phyloP scores from a whole-genome alignment of 352 stramenopile species.

The Phytophthora tentaculata region DNA sequence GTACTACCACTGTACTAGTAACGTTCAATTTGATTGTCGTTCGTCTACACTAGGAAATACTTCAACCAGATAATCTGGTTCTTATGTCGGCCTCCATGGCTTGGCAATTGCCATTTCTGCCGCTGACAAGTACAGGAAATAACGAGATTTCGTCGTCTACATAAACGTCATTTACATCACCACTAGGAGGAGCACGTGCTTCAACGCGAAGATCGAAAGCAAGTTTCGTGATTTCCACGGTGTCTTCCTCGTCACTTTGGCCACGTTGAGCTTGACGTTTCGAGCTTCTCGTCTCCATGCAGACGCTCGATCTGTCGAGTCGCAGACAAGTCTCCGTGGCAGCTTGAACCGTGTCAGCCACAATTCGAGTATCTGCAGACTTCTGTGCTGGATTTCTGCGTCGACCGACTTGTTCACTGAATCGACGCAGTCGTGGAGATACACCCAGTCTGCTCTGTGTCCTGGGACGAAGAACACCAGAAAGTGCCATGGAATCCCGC shows the following conservation, averaged over 20 bases:
- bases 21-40: not conserved
- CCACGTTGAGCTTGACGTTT: not conserved
- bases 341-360: constrained; percentile 27
- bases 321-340: constrained; percentile 28
- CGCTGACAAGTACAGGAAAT: constrained; percentile 5
- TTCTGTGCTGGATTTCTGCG: constrained; percentile 13
- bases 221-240: constrained; percentile 9
- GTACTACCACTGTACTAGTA: not conserved
- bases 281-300: constrained; percentile 11
- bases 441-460: constrained; percentile 34
- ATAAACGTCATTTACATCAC: not conserved
- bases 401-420: constrained; percentile 48
- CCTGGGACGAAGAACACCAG: constrained; percentile 21
- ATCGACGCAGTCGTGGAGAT: constrained; percentile 47
- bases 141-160: constrained; percentile 28
- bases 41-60: constrained; percentile 2
- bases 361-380: constrained; percentile 9
- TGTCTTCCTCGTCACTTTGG: constrained; percentile 12
- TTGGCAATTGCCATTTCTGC: constrained; percentile 14
- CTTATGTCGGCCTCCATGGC: constrained; percentile 22
- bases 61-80: constrained; percentile 4
- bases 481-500: constrained; percentile 33
- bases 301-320: constrained; percentile 11
- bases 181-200: not conserved
- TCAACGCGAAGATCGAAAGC: constrained; percentile 10